These are phyloP conservation scores for Auriscalpium orientale DNA, from an alignment of 768 basidiomycete genomes.

Conservation along the genomic window DNA sequence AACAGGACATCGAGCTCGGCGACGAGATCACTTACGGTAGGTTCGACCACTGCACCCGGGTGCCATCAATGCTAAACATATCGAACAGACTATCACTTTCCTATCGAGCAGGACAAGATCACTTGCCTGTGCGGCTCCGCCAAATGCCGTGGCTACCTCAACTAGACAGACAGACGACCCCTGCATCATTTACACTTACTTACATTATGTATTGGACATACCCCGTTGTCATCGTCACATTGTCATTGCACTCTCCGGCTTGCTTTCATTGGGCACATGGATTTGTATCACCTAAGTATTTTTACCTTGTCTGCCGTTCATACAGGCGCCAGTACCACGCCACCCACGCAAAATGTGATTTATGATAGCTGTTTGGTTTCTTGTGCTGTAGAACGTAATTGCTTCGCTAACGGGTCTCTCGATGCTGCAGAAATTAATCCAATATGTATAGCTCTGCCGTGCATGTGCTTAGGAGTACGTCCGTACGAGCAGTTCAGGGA, in stretches of 20 bases:
- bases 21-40: constrained; percentile 96
- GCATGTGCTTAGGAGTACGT: too few species aligned
- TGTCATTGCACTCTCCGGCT: neutral
- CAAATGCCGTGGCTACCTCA: constrained; percentile 93
- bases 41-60: constrained; percentile 20
- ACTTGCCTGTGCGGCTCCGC: constrained; percentile 85
- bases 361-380: neutral
- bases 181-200: constrained; percentile 11
- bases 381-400: neutral
- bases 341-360: neutral
- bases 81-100: constrained; percentile 90
- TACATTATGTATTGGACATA: constrained; percentile 17
- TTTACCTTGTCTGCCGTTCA: neutral
- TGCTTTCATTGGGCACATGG: neutral
- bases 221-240: constrained; percentile 12
- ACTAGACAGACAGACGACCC: constrained; percentile 44
- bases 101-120: constrained; percentile 97
- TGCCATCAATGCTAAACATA: too few species aligned
- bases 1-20: constrained; percentile 90
- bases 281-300: constrained; percentile 1
- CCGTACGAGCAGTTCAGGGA: constrained; percentile 22
- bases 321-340: neutral
- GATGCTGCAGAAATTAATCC: neutral
- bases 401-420: neutral
- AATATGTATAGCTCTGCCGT: neutral